Conservation (phyloP, 495 filamentous ascomycete genomes). For the Penicillium coffeae region DNA sequence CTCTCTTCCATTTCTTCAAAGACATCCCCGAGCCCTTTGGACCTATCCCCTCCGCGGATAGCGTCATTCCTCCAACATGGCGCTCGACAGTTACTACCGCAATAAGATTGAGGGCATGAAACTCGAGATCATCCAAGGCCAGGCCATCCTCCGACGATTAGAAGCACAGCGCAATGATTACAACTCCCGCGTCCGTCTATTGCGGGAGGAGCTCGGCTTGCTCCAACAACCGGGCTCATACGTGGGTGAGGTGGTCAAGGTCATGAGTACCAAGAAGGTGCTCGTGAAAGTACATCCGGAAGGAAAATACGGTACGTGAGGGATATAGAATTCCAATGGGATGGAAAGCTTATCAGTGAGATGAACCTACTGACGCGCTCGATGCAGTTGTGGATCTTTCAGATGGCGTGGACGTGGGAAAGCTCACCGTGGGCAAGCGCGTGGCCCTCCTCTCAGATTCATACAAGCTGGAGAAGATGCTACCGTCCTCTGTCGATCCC, state of each 20-base stretch:
- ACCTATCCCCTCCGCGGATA: constrained; percentile 13
- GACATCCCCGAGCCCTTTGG: constrained; percentile 4
- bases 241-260: constrained; percentile 98
- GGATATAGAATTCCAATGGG: not conserved
- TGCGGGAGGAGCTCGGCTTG: constrained; percentile 93
- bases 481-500: constrained; percentile 94
- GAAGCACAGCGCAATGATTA: constrained; percentile 99
- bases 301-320: constrained; percentile 93
- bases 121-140: constrained; percentile 98
- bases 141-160: constrained; percentile 87
- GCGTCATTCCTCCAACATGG: constrained; percentile 60
- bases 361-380: constrained; percentile 7
- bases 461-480: constrained; percentile 97
- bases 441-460: constrained; percentile 93
- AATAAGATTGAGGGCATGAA: constrained; percentile 99
- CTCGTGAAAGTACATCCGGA: constrained; percentile 98
- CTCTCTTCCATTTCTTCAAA: not conserved
- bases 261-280: constrained; percentile 99
- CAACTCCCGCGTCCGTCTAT: constrained; percentile 92
- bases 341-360: not conserved
- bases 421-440: constrained; percentile 95
- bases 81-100: constrained; percentile 97
- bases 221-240: constrained; percentile 97
- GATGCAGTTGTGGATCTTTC: constrained; percentile 88
- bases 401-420: constrained; percentile 88